Evolutionary conservation across 805 yeast genomes (phyloP).

Genomic region (Starmerella kuoi): DNA sequence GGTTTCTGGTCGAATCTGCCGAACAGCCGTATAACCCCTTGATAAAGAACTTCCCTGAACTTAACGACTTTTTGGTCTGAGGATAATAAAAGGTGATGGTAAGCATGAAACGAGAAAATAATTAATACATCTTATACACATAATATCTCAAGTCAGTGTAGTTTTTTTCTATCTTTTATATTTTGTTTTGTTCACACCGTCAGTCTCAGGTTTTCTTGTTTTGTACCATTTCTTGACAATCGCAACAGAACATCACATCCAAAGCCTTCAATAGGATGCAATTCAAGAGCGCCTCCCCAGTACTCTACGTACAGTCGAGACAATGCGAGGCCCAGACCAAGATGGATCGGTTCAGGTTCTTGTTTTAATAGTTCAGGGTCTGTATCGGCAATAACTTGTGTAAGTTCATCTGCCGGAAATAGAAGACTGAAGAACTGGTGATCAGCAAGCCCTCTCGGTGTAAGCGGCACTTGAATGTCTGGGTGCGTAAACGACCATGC

Average conservation of each 20-base stretch:
- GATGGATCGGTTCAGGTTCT: conserved; percentile 28
- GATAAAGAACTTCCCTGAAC: conserved; percentile 1
- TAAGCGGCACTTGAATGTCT: conserved; percentile 6
- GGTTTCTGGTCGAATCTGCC: neutral
- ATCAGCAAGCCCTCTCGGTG: conserved; percentile 16
- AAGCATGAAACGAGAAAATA: too few relatives aligned
- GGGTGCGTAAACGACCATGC: conserved; percentile 73
- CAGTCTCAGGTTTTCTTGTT: conserved; percentile 45
- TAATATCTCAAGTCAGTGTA: too few relatives aligned
- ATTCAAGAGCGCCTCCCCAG: conserved; percentile 84
- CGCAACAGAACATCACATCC: conserved; percentile 82
- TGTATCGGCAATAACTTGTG: neutral
- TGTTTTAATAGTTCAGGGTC: neutral
- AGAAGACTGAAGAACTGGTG: conserved; percentile 19
- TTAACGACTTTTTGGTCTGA: neutral
- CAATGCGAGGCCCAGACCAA: conserved; percentile 87
- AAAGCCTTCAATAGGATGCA: conserved; percentile 77
- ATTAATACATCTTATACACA: too few relatives aligned
- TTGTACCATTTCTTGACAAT: conserved; percentile 63
- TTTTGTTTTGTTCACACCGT: too few relatives aligned
- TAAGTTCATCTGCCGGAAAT: conserved; percentile 19
- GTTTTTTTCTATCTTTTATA: too few relatives aligned
- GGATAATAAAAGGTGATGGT: too few relatives aligned
- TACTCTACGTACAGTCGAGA: conserved; percentile 88
- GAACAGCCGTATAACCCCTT: conserved; percentile 1